These are phyloP conservation scores for Xylaria sp. DNA, from an alignment of 2,329 filamentous ascomycete species.

Conservation along the genomic window DNA sequence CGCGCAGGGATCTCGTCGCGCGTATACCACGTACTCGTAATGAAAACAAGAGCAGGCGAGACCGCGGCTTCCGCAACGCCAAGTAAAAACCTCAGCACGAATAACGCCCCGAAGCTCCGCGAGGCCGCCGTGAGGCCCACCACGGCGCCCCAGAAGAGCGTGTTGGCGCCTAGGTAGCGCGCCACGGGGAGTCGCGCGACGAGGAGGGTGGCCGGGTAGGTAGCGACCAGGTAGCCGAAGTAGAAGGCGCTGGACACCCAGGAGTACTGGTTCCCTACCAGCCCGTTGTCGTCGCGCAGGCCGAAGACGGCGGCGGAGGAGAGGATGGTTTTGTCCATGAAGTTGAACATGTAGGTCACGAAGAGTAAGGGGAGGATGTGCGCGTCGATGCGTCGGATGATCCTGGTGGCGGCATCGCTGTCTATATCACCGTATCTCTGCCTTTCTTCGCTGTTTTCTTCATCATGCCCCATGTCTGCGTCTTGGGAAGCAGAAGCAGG, in stretches of 20 bases:
- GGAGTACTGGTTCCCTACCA: conserved; percentile 58
- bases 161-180: conserved; percentile 60
- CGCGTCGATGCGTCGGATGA: conserved; percentile 67
- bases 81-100: conserved; percentile 64
- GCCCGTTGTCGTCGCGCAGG: conserved; percentile 59
- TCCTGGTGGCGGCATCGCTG: conserved; percentile 32
- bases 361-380: conserved; percentile 67
- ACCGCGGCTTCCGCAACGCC: conserved; percentile 67
- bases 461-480: neutral
- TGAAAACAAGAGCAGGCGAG: conserved; percentile 65
- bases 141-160: conserved; percentile 62
- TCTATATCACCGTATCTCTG: conserved; percentile 10
- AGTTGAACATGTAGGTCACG: conserved; percentile 68
- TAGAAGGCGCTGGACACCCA: conserved; percentile 61
- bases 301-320: conserved; percentile 68
- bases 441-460: neutral
- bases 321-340: conserved; percentile 70
- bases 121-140: conserved; percentile 60
- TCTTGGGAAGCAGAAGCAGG: neutral
- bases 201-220: conserved; percentile 62
- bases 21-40: conserved; percentile 67
- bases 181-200: conserved; percentile 60
- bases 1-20: conserved; percentile 66
- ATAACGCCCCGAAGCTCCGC: conserved; percentile 60
- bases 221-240: conserved; percentile 62